These are phyloP conservation scores for Gelatoporia subvermispora DNA, from an alignment of 768 basidiomycete species.

Conservation along the genomic window DNA sequence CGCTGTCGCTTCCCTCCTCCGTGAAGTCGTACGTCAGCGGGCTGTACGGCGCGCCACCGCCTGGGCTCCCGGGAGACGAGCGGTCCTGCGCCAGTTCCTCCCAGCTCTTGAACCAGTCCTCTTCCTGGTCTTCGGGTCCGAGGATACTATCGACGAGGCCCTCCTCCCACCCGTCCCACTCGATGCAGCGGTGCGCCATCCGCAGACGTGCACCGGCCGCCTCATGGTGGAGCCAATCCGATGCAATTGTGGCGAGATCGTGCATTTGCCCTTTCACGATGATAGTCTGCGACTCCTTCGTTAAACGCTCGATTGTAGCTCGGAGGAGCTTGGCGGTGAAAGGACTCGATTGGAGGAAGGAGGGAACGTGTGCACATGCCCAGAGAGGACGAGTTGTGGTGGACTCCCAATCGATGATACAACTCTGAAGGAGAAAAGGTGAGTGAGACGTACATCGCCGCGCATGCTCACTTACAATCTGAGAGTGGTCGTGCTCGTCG, in stretches of 20 bases:
- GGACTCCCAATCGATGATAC: slow-evolving; percentile 88
- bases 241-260: slow-evolving; percentile 43
- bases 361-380: slow-evolving; percentile 79
- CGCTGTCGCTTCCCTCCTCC: slow-evolving; percentile 12
- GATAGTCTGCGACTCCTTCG: slow-evolving; percentile 18
- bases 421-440: slow-evolving; percentile 46
- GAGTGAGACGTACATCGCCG: slow-evolving; percentile 6
- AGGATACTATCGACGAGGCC: slow-evolving; percentile 73
- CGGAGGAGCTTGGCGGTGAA: slow-evolving; percentile 72
- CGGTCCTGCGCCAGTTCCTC: slow-evolving; percentile 9
- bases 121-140: slow-evolving; percentile 65
- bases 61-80: slow-evolving; percentile 1
- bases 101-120: slow-evolving; percentile 60
- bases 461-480: slow-evolving; percentile 50
- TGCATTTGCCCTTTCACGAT: slow-evolving; percentile 16
- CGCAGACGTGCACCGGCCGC: slow-evolving; percentile 59
- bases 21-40: slow-evolving; percentile 8
- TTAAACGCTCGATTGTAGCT: slow-evolving; percentile 51
- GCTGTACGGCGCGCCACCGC: background rate
- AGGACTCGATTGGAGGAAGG: slow-evolving; percentile 73
- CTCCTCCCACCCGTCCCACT: slow-evolving; percentile 93
- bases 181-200: slow-evolving; percentile 73
- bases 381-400: slow-evolving; percentile 85
- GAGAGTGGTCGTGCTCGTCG: slow-evolving; percentile 58
- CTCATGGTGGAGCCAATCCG: slow-evolving; percentile 76